Evolutionary conservation across 208 protist genomes (phyloP), one percentile per base, ranked within the genome.

Genomic region (Trypanosoma avium): DNA sequence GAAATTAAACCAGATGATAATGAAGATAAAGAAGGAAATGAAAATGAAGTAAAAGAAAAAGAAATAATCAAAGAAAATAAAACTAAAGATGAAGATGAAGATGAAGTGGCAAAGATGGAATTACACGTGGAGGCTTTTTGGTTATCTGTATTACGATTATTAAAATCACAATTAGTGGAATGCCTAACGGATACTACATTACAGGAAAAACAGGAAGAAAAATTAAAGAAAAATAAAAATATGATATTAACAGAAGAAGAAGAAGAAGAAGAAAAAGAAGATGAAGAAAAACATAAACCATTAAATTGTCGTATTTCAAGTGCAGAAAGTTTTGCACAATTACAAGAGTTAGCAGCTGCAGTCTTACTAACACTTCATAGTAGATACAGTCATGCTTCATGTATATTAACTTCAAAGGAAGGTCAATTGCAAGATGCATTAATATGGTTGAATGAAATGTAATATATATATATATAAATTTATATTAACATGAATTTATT

Each of bases 331-430:
- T 22, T 21, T 10, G 40, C 26, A 17, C 64, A 61, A 27, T 32
- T 54, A 24, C 47, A 67, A 29, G 40, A 65, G 27, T 40, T 71
- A 15, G 71, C 77, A 21, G 56, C 45, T 6, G 72, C 67, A 22
- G 57, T 84, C 1, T 62, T 84, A 24, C 66, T 79, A 22, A 74
- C 72, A 5, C 46, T 79, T 19, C 76, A 69, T 33, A 43, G 38
- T 10, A 26, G 68, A 21, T 77, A 69, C 61, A 70, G 50, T 21
- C 27, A 13, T 22, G 19, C 60, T 38, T 32, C 43, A 5, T 22
- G 29, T 19, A n/a, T n/a, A n/a, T n/a, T n/a, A n/a, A n/a, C n/a
- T n/a, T n/a, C n/a, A n/a, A n/a, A n/a, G n/a, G n/a, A n/a, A n/a
- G n/a, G n/a, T n/a, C n/a, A n/a, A n/a, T n/a, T n/a, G n/a, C n/a